phyloP scores from a whole-genome alignment of 345 rosid genomes.

The Acer yangbiense region DNA sequence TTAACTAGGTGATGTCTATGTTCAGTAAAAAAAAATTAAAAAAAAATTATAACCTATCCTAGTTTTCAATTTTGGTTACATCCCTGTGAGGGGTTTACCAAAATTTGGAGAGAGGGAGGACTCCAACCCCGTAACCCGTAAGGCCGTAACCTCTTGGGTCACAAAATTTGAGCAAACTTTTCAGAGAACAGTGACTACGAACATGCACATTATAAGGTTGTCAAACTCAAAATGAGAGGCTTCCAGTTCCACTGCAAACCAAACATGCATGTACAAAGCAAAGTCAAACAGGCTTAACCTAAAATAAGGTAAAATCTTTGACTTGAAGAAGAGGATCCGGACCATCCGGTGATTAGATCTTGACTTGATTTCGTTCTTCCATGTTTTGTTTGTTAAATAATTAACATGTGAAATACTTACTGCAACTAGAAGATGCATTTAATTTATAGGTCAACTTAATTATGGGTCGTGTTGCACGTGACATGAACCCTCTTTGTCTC shows the following conservation, averaged over 20 bases:
- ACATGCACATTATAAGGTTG: too few species aligned
- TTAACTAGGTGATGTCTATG: too few species aligned
- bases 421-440: background rate
- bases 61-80: too few species aligned
- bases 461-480: background rate
- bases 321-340: background rate
- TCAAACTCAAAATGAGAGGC: constrained; percentile 16
- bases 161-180: constrained; percentile 22
- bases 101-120: too few species aligned
- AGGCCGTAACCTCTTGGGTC: background rate
- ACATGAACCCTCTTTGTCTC: background rate
- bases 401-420: background rate
- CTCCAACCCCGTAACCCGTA: too few species aligned
- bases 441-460: constrained; percentile 4
- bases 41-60: too few species aligned
- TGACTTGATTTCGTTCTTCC: background rate
- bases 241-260: too few species aligned
- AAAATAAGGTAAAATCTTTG: background rate
- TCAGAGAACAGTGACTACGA: constrained; percentile 25
- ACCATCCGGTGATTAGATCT: background rate
- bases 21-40: too few species aligned
- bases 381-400: background rate
- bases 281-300: background rate
- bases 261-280: background rate
- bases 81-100: too few species aligned